Evolutionary conservation across 768 basidiomycete genomes (phyloP), one percentile per base, ranked within the genome.

Genomic region (Gloeopeniophorella convolvens): DNA sequence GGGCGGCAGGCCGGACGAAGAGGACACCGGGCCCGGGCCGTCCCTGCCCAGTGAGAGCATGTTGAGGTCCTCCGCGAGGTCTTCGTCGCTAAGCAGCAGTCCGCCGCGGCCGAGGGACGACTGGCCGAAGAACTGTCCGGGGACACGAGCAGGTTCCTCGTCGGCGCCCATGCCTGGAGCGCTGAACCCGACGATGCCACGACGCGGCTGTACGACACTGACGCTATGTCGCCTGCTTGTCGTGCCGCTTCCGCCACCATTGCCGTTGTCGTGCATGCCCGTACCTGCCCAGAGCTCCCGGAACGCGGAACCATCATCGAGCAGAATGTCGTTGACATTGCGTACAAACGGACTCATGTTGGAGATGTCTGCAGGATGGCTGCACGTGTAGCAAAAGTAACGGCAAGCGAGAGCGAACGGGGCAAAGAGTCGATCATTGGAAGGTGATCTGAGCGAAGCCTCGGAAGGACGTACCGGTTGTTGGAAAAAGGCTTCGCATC

Each of bases 341-440:
- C 89, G 72, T n/a, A 87, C 78, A 63, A 92, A 91, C 0, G 89
- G 89, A 56, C 79, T 82, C 77, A 88, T 85, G 63, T 90, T 91
- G 26, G 86, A 85, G 34, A 78, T 66, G 65, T 89, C 76, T 20
- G 66, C 65, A 27, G 72, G 61, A 68, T 72, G 68, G 55, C 66
- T 66, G 57, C 55, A 69, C n/a, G 30, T 33, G 15, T 49, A 63
- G 48, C 70, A 68, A 66, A 69, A 68, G 59, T 72, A 76, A 66
- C 76, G 78, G 60, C 70, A 67, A 51, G 64, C 62, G 59, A 66
- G 60, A 53, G 65, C 65, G 56, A 70, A 70, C 59, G 71, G 66
- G 53, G 72, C 71, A 39, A 74, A 76, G 60, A 76, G 77, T 54
- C 70, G 68, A 56, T 75, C 72, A 68, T 75, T 74, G 63, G 70